Conservation (phyloP, 305 asterid species). For the Salvia sclarea region DNA sequence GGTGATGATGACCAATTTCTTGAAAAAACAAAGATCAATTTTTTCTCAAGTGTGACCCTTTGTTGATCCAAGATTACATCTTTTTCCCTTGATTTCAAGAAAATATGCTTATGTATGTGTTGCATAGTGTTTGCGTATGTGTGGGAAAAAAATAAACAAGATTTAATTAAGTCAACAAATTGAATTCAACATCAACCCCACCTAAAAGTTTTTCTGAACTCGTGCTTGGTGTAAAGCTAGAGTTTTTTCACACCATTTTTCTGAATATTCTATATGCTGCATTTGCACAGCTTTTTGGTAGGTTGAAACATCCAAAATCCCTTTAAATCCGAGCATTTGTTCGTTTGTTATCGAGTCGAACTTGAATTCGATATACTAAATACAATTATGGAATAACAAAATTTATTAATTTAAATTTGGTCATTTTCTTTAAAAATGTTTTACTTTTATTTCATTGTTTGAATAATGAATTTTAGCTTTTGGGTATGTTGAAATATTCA, state of each 20-base stretch:
- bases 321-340: no score
- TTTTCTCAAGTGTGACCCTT: background rate
- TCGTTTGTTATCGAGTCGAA: no score
- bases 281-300: background rate
- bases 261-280: background rate
- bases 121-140: background rate
- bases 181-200: constrained; percentile 26
- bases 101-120: background rate
- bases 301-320: background rate
- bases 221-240: constrained; percentile 20
- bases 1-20: constrained; percentile 16
- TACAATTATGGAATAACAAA: no score
- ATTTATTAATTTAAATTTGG: no score
- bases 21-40: background rate
- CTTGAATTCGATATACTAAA: no score
- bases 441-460: no score
- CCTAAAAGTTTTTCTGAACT: constrained; percentile 23
- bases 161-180: constrained; percentile 1
- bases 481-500: no score
- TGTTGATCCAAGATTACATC: background rate
- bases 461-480: no score
- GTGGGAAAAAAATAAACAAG: background rate
- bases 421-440: no score
- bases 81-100: background rate
- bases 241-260: background rate